Percentiles rank a stretch among this genome's conserved stretches.
Evolutionary conservation across 257 asterid genomes (phyloP).

Genomic region (Echium plantagineum): DNA sequence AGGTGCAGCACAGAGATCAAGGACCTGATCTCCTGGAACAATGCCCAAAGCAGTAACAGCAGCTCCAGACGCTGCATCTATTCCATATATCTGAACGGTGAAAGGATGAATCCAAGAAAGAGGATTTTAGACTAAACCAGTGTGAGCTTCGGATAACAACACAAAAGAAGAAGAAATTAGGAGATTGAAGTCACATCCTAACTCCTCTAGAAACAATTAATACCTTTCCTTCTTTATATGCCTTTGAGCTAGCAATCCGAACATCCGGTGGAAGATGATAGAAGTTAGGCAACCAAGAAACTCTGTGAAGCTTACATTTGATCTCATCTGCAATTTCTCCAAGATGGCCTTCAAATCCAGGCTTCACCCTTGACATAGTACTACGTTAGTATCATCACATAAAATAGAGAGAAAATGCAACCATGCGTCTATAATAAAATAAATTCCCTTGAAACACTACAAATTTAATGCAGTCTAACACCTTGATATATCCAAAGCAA

Average conservation of each 20-base stretch:
- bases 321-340: slow-evolving; percentile 66
- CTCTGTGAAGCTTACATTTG: slow-evolving; percentile 40
- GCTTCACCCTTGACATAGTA: slow-evolving; percentile 48
- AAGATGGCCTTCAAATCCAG: slow-evolving; percentile 41
- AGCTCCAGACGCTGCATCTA: slow-evolving; percentile 98
- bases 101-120: slow-evolving; percentile 2
- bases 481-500: not conserved
- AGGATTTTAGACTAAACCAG: slow-evolving; percentile 1
- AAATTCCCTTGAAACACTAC: not conserved
- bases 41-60: slow-evolving; percentile 78
- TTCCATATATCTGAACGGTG: slow-evolving; percentile 72
- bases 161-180: not conserved
- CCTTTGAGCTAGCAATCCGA: slow-evolving; percentile 65
- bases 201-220: not conserved
- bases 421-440: not conserved
- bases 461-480: not conserved
- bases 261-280: slow-evolving; percentile 54
- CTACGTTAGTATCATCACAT: not conserved
- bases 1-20: slow-evolving; percentile 96
- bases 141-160: not conserved
- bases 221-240: slow-evolving; percentile 82
- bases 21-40: slow-evolving; percentile 68
- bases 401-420: slow-evolving; percentile 5
- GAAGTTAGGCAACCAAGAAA: slow-evolving; percentile 71
- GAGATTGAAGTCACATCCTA: not conserved